Percentiles rank a stretch among this genome's conserved stretches.
phyloP scores from a whole-genome alignment of 768 basidiomycete species.

The Hericium alpestre region DNA sequence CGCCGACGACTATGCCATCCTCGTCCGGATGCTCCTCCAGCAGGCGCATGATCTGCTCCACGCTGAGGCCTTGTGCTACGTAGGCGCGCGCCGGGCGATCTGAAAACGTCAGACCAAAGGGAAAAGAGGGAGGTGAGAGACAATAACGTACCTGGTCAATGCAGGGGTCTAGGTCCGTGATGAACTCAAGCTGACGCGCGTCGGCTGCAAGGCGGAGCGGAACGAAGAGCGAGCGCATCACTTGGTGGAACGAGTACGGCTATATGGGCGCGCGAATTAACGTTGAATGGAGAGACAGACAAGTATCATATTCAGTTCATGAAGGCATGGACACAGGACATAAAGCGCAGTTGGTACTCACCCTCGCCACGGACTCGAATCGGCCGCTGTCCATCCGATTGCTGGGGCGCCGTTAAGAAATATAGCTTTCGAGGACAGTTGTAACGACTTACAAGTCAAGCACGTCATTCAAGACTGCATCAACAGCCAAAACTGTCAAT shows the following conservation, averaged over 20 bases:
- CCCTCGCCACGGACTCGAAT: constrained; percentile 60
- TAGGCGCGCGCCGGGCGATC: constrained; percentile 49
- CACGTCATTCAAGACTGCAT: constrained; percentile 63
- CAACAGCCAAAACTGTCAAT: constrained; percentile 1
- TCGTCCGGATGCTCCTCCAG: constrained; percentile 37
- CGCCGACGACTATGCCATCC: constrained; percentile 69
- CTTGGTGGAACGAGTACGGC: constrained; percentile 72
- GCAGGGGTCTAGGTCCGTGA: constrained; percentile 53
- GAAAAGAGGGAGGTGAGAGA: background rate
- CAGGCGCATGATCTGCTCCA: constrained; percentile 29
- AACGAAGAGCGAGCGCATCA: constrained; percentile 63
- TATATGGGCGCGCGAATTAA: constrained; percentile 15
- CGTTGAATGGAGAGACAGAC: background rate
- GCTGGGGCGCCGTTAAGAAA: constrained; percentile 22
- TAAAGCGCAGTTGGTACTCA: constrained; percentile 15
- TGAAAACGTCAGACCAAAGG: constrained; percentile 16
- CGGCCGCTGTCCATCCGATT: constrained; percentile 82
- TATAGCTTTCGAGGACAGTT: background rate
- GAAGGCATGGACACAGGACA: background rate
- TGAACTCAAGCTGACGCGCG: constrained; percentile 55
- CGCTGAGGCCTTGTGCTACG: constrained; percentile 44
- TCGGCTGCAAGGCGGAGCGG: constrained; percentile 60
- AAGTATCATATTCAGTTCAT: background rate
- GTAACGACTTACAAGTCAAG: constrained; percentile 55
- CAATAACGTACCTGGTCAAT: constrained; percentile 47